Conservation (phyloP, 495 filamentous ascomycete genomes). For the Thozetella sp. region DNA sequence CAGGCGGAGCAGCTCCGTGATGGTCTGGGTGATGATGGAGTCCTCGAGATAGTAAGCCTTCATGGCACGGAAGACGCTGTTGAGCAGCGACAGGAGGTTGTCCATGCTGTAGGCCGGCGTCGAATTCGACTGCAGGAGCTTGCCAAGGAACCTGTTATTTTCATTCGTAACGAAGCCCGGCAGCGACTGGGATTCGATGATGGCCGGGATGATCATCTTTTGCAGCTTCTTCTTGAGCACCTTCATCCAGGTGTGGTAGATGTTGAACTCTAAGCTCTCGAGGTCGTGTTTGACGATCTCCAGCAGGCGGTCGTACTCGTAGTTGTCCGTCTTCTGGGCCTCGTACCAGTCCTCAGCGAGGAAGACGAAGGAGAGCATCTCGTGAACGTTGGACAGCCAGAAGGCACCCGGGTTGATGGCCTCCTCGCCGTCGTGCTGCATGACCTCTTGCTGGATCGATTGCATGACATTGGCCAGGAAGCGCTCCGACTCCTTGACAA, state of each 20-base stretch:
- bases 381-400: constrained; percentile 99
- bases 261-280: constrained; percentile 99
- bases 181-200: constrained; percentile 98
- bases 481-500: constrained; percentile 98
- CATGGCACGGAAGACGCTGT: constrained; percentile 98
- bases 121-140: constrained; percentile 85
- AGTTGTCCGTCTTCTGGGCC: constrained; percentile 98
- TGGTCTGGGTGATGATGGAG: constrained; percentile 89
- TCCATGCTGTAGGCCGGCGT: constrained; percentile 98
- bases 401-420: constrained; percentile 97
- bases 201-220: constrained; percentile 99
- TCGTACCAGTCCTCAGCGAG: constrained; percentile 99
- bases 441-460: constrained; percentile 97
- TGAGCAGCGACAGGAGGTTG: constrained; percentile 92
- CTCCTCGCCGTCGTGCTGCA: constrained; percentile 97
- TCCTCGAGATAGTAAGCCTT: constrained; percentile 98
- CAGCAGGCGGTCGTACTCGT: constrained; percentile 95
- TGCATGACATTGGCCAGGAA: constrained; percentile 99
- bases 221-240: constrained; percentile 97
- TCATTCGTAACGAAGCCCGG: constrained; percentile 99
- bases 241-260: constrained; percentile 99
- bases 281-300: constrained; percentile 99
- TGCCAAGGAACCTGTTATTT: constrained; percentile 96
- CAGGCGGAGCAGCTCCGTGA: constrained; percentile 90
- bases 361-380: constrained; percentile 99